Percentiles rank a stretch among this genome's conserved stretches.
Evolutionary conservation across 495 filamentous ascomycete species (phyloP).

Genomic region (Pyrenula aspistea): DNA sequence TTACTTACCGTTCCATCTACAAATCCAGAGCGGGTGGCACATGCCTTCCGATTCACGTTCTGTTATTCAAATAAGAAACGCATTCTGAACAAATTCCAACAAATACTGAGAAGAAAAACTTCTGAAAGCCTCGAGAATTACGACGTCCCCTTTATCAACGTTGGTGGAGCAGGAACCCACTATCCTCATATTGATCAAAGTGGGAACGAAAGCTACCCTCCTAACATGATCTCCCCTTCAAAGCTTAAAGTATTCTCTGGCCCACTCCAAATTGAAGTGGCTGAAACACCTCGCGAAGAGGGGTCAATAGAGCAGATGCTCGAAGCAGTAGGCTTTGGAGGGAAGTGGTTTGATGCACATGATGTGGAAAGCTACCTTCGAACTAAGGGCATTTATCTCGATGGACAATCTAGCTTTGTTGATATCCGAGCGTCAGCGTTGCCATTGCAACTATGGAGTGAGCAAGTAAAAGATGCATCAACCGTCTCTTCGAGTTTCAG

Average conservation of each 20-base stretch:
- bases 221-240: constrained; percentile 15
- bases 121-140: constrained; percentile 34
- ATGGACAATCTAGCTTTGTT: constrained; percentile 9
- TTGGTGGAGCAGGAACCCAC: constrained; percentile 60
- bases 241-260: constrained; percentile 11
- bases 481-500: neutral
- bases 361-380: constrained; percentile 47
- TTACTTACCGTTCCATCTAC: constrained; percentile 45
- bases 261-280: constrained; percentile 4
- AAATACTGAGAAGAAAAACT: constrained; percentile 16
- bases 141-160: constrained; percentile 47
- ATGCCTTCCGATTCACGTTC: constrained; percentile 58
- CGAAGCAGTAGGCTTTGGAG: constrained; percentile 33
- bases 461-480: neutral
- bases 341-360: constrained; percentile 59
- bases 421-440: neutral
- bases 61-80: constrained; percentile 40
- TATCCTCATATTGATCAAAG: constrained; percentile 28
- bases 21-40: constrained; percentile 33
- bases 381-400: constrained; percentile 11
- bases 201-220: constrained; percentile 18
- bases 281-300: neutral
- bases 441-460: neutral
- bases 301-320: neutral
- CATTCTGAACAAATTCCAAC: constrained; percentile 29